Conservation (phyloP, 768 basidiomycete species). For the Tulasnella sp. region DNA sequence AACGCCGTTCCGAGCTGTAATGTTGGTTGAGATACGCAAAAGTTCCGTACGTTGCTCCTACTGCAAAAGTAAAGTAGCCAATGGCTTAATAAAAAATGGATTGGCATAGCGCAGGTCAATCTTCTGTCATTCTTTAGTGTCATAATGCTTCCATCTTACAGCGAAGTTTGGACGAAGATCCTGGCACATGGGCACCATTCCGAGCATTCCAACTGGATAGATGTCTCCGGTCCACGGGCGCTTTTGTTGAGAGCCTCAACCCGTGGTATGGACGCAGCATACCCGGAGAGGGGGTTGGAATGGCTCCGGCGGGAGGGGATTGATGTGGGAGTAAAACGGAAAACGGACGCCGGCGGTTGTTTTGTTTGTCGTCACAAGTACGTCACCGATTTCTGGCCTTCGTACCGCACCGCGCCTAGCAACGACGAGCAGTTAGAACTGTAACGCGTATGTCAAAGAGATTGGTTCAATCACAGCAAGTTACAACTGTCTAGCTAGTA, state of each 20-base stretch:
- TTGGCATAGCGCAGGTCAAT: not conserved
- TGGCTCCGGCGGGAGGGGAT: not conserved
- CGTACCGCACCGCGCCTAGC: no score
- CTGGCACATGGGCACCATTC: not conserved
- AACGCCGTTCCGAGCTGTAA: constrained; percentile 12
- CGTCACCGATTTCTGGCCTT: not conserved
- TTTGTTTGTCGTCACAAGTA: no score
- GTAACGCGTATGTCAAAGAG: not conserved
- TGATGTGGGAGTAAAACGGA: not conserved
- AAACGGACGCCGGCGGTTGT: not conserved
- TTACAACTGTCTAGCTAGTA: not conserved
- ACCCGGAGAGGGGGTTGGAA: not conserved
- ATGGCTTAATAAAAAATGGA: not conserved
- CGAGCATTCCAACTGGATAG: not conserved
- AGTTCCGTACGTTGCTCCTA: constrained; percentile 20
- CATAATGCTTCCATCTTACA: not conserved
- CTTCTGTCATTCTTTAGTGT: not conserved
- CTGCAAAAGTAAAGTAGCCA: not conserved
- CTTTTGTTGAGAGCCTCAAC: not conserved
- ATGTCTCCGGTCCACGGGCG: not conserved
- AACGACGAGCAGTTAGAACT: no score
- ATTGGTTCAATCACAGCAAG: not conserved
- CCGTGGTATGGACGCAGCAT: not conserved
- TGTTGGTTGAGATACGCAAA: constrained; percentile 16
- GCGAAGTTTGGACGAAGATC: not conserved